Percentiles rank a stretch among this genome's conserved stretches.
Conservation (phyloP, 345 rosid species). For the Atalantia buxifolia region DNA sequence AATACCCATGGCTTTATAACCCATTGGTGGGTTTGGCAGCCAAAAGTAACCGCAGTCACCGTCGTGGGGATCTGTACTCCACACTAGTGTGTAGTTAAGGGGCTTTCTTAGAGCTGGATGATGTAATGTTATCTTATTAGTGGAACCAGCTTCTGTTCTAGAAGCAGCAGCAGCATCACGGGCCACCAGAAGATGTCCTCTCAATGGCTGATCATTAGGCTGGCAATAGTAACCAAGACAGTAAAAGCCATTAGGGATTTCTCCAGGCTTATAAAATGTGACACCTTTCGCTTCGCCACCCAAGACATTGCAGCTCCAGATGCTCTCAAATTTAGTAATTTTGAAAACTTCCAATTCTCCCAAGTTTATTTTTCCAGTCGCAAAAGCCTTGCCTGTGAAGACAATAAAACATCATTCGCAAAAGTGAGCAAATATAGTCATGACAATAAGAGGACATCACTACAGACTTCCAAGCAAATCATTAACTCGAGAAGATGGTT, state of each 20-base stretch:
- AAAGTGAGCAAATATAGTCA: neutral
- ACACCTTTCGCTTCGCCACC: conserved; percentile 44
- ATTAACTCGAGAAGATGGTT: too few species aligned
- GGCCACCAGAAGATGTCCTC: conserved; percentile 76
- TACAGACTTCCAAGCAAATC: neutral
- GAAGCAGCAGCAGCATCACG: conserved; percentile 21
- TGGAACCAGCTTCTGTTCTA: conserved; percentile 9
- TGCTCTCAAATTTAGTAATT: conserved; percentile 53
- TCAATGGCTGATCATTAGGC: conserved; percentile 50
- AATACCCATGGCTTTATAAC: conserved; percentile 83
- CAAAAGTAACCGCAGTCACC: conserved; percentile 63
- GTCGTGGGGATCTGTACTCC: conserved; percentile 41
- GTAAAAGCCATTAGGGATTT: conserved; percentile 62
- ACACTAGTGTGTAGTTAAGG: conserved; percentile 47
- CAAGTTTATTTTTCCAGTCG: conserved; percentile 55
- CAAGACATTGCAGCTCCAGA: conserved; percentile 55
- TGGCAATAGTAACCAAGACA: conserved; percentile 85
- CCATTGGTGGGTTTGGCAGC: conserved; percentile 75
- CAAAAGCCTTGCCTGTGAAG: conserved; percentile 68
- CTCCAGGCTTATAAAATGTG: conserved; percentile 63
- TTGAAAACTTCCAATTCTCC: conserved; percentile 67
- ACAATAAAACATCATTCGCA: conserved; percentile 7
- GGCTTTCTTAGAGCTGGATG: conserved; percentile 58
- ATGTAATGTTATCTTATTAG: conserved; percentile 13
- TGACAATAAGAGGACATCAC: neutral